phyloP scores from a whole-genome alignment of 179 eudicot genomes.

The Carnegiea gigantea region DNA sequence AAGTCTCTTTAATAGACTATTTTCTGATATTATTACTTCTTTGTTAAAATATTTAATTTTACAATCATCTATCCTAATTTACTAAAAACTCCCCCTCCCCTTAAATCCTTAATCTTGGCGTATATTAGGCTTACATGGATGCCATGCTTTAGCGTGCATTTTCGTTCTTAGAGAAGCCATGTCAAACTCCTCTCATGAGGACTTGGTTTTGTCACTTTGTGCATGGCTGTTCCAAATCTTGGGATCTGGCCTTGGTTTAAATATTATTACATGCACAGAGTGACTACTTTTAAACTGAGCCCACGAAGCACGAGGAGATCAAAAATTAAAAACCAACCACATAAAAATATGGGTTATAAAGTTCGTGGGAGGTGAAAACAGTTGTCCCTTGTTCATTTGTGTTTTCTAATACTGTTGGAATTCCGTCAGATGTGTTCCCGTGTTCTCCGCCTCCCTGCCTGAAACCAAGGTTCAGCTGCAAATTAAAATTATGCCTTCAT shows the following conservation, averaged over 20 bases:
- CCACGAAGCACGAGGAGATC: constrained; percentile 11
- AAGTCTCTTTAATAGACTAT: no score
- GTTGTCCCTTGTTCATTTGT: neutral
- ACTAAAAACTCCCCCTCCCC: neutral
- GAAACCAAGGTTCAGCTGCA: neutral
- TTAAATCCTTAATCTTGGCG: no score
- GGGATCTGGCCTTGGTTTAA: neutral
- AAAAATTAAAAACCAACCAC: neutral
- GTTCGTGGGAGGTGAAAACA: neutral
- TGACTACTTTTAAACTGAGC: neutral
- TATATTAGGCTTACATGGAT: neutral
- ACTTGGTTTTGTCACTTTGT: neutral
- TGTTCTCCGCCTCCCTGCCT: constrained; percentile 12
- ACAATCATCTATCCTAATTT: neutral
- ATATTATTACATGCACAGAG: neutral
- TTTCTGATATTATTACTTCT: no score
- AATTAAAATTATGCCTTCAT: no score
- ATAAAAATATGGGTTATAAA: neutral
- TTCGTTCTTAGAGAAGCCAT: neutral
- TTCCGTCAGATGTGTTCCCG: constrained; percentile 3
- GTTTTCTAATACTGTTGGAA: neutral
- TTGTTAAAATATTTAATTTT: no score
- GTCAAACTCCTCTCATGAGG: neutral
- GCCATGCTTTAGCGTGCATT: neutral
- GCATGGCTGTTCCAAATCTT: neutral